These are phyloP conservation scores for Globisporangium spinosum DNA, from an alignment of 352 stramenopile species.

Conservation along the genomic window DNA sequence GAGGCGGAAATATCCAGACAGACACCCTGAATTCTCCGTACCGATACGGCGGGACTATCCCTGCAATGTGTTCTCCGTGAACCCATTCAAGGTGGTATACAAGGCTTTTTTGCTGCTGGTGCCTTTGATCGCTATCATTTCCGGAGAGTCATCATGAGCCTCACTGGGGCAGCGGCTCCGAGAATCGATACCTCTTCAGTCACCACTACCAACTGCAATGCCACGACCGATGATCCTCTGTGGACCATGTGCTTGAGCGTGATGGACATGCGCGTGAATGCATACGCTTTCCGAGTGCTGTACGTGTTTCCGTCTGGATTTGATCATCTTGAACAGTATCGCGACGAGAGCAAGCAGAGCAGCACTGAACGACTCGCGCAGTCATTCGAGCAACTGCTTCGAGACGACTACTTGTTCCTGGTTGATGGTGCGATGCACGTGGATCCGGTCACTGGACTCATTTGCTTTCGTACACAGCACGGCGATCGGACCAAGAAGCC, in stretches of 20 bases:
- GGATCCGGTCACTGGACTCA: not conserved
- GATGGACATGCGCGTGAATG: constrained; percentile 17
- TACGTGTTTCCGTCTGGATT: constrained; percentile 13
- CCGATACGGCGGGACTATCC: no score
- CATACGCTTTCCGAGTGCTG: constrained; percentile 15
- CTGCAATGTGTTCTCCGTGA: not conserved
- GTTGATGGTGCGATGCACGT: constrained; percentile 1
- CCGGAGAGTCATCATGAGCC: not conserved
- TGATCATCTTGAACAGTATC: not conserved
- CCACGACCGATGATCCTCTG: not conserved
- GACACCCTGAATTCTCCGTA: no score
- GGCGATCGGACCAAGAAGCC: not conserved
- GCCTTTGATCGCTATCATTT: not conserved
- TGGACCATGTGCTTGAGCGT: constrained; percentile 3
- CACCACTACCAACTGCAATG: not conserved
- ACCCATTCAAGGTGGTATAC: not conserved
- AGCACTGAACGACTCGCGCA: constrained; percentile 2
- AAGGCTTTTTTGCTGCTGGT: not conserved
- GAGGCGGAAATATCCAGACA: no score
- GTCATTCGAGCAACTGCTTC: constrained; percentile 16
- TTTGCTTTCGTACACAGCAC: not conserved
- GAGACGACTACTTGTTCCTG: constrained; percentile 14
- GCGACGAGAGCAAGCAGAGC: not conserved
- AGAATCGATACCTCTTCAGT: not conserved
- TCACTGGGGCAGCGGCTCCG: not conserved